phyloP scores from a whole-genome alignment of 805 yeast species.

The Starmera amethionina region DNA sequence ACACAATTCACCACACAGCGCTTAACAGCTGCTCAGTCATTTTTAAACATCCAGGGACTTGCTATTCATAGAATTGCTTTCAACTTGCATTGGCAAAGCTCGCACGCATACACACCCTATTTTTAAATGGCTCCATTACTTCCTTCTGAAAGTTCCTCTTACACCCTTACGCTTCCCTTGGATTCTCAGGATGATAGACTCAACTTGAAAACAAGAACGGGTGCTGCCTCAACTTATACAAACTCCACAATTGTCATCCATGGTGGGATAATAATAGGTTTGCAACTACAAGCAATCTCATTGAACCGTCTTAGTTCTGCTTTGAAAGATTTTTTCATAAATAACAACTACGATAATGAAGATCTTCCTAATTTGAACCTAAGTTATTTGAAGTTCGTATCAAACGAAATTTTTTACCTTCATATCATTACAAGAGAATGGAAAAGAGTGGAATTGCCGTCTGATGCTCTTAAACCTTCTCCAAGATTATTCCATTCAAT shows the following conservation, averaged over 20 bases:
- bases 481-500: conserved; percentile 52
- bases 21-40: too few relatives aligned
- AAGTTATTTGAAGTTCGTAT: conserved; percentile 20
- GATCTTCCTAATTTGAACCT: too few relatives aligned
- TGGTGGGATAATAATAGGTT: conserved; percentile 60
- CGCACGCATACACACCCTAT: too few relatives aligned
- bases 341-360: conserved; percentile 1
- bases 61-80: too few relatives aligned
- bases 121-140: conserved; percentile 58
- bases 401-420: conserved; percentile 55
- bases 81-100: too few relatives aligned
- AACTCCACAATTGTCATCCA: conserved; percentile 52
- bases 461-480: conserved; percentile 5
- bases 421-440: conserved; percentile 51
- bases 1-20: too few relatives aligned
- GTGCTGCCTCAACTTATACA: conserved; percentile 48
- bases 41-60: too few relatives aligned
- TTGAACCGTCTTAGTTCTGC: conserved; percentile 7
- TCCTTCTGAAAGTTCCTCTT: conserved; percentile 56
- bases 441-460: conserved; percentile 31
- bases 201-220: conserved; percentile 54
- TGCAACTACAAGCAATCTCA: conserved; percentile 17
- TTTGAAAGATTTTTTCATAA: conserved; percentile 2
- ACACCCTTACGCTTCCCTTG: conserved; percentile 46
- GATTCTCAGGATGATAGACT: conserved; percentile 37